phyloP scores from a whole-genome alignment of 1,139 yeast genomes.

The Kluyveromyces marxianus region DNA sequence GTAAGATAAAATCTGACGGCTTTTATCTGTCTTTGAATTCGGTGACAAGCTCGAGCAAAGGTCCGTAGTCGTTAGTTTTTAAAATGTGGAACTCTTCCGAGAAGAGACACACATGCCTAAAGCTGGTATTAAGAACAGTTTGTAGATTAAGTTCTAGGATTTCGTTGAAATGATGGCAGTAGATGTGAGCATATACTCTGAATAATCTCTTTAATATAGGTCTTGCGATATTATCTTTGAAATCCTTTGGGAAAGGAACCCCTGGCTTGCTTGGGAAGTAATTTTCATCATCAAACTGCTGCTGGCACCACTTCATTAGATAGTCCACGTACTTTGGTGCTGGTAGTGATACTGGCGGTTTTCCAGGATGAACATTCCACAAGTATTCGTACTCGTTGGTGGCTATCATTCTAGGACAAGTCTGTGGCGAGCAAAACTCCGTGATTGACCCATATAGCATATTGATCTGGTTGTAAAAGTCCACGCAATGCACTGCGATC shows the following conservation, averaged over 20 bases:
- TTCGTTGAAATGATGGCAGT: conserved; percentile 96
- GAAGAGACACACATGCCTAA: conserved; percentile 88
- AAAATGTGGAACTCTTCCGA: conserved; percentile 76
- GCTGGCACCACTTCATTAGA: conserved; percentile 91
- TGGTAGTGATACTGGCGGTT: conserved; percentile 69
- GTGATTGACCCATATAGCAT: conserved; percentile 96
- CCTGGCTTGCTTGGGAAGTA: conserved; percentile 87
- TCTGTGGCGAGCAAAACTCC: conserved; percentile 85
- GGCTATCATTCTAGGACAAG: conserved; percentile 96
- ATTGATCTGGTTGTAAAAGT: conserved; percentile 89
- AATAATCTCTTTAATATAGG: conserved; percentile 85
- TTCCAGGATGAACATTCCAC: conserved; percentile 52
- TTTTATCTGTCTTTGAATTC: conserved; percentile 36
- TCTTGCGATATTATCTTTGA: conserved; percentile 61
- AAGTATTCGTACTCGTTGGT: conserved; percentile 93
- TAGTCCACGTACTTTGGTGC: conserved; percentile 94
- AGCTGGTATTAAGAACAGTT: conserved; percentile 86
- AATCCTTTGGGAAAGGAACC: conserved; percentile 71
- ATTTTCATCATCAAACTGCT: conserved; percentile 78
- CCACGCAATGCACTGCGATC: conserved; percentile 90
- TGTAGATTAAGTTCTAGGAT: conserved; percentile 86
- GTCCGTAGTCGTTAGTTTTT: conserved; percentile 80
- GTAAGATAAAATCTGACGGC: not conserved
- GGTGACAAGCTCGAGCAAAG: conserved; percentile 76
- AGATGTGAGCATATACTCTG: conserved; percentile 95